Percentiles rank a stretch among this genome's conserved stretches.
These are phyloP conservation scores for Raphanus hybrid DNA, from an alignment of 441 rosid species.

Conservation along the genomic window DNA sequence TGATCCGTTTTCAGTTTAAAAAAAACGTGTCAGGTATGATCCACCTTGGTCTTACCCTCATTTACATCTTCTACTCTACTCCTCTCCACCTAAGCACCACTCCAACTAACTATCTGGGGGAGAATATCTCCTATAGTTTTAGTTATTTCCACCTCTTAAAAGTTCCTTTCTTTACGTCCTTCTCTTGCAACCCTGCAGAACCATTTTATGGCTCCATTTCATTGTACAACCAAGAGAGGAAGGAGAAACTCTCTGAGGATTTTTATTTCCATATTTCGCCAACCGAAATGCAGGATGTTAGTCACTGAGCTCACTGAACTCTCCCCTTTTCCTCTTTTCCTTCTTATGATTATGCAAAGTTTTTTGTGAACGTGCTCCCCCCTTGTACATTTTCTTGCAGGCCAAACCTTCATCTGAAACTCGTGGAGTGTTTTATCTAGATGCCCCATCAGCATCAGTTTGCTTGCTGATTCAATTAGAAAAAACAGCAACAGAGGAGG, in stretches of 20 bases:
- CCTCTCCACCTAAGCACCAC: no score
- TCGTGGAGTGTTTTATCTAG: conserved; percentile 91
- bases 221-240: conserved; percentile 90
- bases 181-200: conserved; percentile 60
- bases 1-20: no score
- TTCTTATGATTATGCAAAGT: conserved; percentile 20
- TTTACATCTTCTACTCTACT: no score
- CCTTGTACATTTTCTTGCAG: conserved; percentile 50
- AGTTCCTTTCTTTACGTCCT: conserved; percentile 28
- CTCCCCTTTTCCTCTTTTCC: conserved; percentile 14
- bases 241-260: conserved; percentile 95
- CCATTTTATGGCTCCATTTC: conserved; percentile 97
- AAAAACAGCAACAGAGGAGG: conserved; percentile 96
- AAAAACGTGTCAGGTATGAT: no score
- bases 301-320: conserved; percentile 36
- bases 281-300: conserved; percentile 86
- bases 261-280: conserved; percentile 79
- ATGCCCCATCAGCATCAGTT: conserved; percentile 93
- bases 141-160: conserved; percentile 4
- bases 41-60: no score
- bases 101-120: not conserved
- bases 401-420: conserved; percentile 65
- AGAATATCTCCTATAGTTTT: conserved; percentile 8
- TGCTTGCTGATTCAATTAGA: conserved; percentile 93
- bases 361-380: conserved; percentile 16